phyloP scores from a whole-genome alignment of 2,329 filamentous ascomycete species.

The Aspergillus costaricaensis region DNA sequence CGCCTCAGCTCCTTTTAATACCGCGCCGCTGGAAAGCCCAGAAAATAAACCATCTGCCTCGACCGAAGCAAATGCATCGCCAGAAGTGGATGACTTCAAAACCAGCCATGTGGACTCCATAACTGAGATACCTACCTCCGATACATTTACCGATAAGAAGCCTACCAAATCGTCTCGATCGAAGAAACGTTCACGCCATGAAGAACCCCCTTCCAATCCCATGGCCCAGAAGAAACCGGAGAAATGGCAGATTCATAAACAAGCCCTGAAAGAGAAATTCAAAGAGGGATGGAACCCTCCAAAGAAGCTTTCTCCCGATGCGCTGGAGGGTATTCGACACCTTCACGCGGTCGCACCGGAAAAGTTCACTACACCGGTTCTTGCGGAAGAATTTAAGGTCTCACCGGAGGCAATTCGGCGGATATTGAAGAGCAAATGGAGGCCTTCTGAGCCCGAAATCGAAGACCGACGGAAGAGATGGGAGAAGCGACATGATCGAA shows the following conservation, averaged over 20 bases:
- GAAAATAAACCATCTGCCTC: neutral
- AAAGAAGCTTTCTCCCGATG: constrained; percentile 88
- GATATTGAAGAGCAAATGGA: constrained; percentile 67
- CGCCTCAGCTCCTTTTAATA: neutral
- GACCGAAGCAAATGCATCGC: neutral
- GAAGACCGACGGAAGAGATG: constrained; percentile 46
- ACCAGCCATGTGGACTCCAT: neutral
- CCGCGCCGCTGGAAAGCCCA: no score
- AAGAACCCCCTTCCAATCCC: neutral
- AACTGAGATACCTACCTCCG: neutral
- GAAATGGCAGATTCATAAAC: constrained; percentile 75
- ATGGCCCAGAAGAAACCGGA: constrained; percentile 40
- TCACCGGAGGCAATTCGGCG: constrained; percentile 83
- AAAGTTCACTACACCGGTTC: constrained; percentile 70
- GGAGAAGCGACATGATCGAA: constrained; percentile 47
- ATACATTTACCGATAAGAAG: neutral
- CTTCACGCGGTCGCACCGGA: constrained; percentile 76
- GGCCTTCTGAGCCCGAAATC: constrained; percentile 41
- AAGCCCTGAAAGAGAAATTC: constrained; percentile 74
- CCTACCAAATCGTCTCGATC: neutral
- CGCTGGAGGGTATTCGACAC: constrained; percentile 83
- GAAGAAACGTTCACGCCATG: constrained; percentile 11
- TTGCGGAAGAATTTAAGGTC: constrained; percentile 80
- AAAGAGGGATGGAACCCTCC: constrained; percentile 74
- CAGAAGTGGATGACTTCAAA: neutral